Evolutionary conservation across 768 basidiomycete genomes (phyloP).

Genomic region (Pleurotus giganteus): DNA sequence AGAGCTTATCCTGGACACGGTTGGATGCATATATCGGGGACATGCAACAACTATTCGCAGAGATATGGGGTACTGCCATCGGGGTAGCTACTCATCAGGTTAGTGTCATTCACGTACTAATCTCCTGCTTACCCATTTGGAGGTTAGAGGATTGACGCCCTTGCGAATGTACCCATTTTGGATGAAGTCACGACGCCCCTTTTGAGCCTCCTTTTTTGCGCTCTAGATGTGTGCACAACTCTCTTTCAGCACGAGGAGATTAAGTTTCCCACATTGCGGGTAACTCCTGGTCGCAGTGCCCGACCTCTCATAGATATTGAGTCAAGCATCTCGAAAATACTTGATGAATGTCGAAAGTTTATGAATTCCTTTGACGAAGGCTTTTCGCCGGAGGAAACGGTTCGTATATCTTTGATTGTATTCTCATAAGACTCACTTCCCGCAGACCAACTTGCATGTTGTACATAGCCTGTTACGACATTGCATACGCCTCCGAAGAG

Average conservation of each 20-base stretch:
- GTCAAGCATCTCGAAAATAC: neutral
- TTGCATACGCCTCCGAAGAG: constrained; percentile 41
- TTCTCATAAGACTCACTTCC: neutral
- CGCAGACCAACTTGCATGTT: constrained; percentile 30
- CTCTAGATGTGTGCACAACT: neutral
- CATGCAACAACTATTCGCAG: neutral
- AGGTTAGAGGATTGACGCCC: neutral
- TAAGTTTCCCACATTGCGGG: neutral
- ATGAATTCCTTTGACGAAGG: neutral
- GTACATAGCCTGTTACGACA: constrained; percentile 35
- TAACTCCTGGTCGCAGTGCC: neutral
- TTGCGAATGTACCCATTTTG: neutral
- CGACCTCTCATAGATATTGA: neutral
- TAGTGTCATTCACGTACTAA: no score
- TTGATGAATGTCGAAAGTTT: neutral
- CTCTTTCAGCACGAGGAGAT: neutral
- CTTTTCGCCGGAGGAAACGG: neutral
- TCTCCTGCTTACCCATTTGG: neutral
- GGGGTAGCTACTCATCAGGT: neutral
- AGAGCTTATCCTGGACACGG: neutral
- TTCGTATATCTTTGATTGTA: neutral
- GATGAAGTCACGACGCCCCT: neutral
- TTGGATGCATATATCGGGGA: constrained; percentile 1
- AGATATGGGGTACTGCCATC: neutral
- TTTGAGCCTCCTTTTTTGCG: neutral